Evolutionary conservation across 441 rosid genomes (phyloP), one percentile per base, ranked within the genome.

Genomic region (Geranium incanum): DNA sequence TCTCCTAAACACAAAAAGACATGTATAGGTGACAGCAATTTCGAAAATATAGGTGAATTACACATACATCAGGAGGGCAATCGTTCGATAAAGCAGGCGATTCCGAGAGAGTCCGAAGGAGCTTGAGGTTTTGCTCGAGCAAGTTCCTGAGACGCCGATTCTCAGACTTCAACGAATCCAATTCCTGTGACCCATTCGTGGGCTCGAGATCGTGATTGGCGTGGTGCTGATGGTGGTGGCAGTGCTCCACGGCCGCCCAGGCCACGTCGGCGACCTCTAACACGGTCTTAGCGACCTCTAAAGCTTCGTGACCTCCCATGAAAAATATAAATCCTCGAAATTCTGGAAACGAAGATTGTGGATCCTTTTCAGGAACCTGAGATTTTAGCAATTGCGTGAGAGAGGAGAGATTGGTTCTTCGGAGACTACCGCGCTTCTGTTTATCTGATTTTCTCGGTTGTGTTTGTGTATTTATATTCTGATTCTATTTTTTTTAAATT

Each of bases 241-340:
- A 76, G 67, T 78, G 68, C 80, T 93, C 95, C 74, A 89, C 77
- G 68, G 98, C 98, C 36, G 82, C 81, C 95, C 93, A 91, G 0
- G 96, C 95, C 38, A 88, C 93, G 77, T 94, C 96, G 3, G 97
- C 96, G 12, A 93, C 98, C 78, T 91, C 98, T 13, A 91, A 52
- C 23, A 88, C 93, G 75, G 98, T 91, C 85, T 89, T 89, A 69
- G 97, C 95, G 28, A 87, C 90, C 86, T 94, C 96, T 39, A 91
- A 74, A 70, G 95, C 95, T 66, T 72, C 86, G 75, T 81, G 89
- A 65, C 85, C 86, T 52, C 83, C 83, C 98, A 89, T 87, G 70
- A 13, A 52, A 52, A 11, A 52, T 12, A 52, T 4, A 11, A 11
- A 41, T 41, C 48, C 11, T 41, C 48, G 48, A 41, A 41, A 6